phyloP scores from a whole-genome alignment of 2,329 filamentous ascomycete genomes.

The Microdochium bolleyi region DNA sequence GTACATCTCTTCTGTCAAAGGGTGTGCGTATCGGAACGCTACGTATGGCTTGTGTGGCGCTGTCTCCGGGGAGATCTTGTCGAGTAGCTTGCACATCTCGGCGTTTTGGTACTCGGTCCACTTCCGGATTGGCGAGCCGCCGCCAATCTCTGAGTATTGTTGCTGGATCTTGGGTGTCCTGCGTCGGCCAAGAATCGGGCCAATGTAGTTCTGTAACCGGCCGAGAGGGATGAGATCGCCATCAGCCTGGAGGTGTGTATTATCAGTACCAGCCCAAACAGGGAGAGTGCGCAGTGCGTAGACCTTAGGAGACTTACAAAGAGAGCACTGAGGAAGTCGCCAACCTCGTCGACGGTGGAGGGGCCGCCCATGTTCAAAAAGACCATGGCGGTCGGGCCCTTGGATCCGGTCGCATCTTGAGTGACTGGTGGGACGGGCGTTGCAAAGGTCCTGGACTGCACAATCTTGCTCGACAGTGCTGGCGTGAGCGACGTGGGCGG shows the following conservation, averaged over 20 bases:
- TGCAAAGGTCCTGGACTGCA: conserved; percentile 41
- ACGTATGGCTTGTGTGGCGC: conserved; percentile 97
- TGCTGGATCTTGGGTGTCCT: conserved; percentile 94
- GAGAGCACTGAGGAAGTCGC: conserved; percentile 79
- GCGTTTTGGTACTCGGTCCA: conserved; percentile 93
- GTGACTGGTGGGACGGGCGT: conserved; percentile 69
- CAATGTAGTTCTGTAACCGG: conserved; percentile 81
- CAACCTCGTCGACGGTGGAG: conserved; percentile 79
- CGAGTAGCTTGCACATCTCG: conserved; percentile 97
- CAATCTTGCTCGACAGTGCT: conserved; percentile 11
- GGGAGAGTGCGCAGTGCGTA: too few species aligned
- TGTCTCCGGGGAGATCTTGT: conserved; percentile 83
- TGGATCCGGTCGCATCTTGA: conserved; percentile 60
- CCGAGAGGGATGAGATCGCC: conserved; percentile 94
- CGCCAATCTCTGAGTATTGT: conserved; percentile 91
- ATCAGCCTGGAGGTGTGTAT: conserved; percentile 56
- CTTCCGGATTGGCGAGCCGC: conserved; percentile 94
- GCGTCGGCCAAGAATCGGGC: conserved; percentile 75
- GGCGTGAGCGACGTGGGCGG: conserved; percentile 15
- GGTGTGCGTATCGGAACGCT: conserved; percentile 90
- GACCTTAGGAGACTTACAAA: conserved; percentile 56
- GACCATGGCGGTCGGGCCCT: conserved; percentile 93
- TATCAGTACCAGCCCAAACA: too few species aligned
- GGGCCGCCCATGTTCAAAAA: conserved; percentile 99
- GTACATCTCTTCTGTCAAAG: conserved; percentile 93